Conservation (phyloP, 345 rosid species). For the Murraya paniculata region DNA sequence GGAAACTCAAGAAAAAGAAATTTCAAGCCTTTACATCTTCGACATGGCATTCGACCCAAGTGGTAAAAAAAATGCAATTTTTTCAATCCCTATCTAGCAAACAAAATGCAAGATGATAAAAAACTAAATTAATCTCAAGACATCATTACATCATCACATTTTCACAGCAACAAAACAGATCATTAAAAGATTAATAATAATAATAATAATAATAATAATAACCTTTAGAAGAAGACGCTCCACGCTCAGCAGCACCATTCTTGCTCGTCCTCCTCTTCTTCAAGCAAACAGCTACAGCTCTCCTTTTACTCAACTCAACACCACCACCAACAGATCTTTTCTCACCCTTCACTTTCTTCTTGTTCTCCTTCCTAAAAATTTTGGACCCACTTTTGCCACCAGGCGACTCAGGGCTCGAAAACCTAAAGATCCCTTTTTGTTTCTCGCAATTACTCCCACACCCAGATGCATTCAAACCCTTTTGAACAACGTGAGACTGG, state of each 20-base stretch:
- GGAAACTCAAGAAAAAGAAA: not conserved
- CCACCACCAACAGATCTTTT: conserved; percentile 34
- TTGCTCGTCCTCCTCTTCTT: conserved; percentile 63
- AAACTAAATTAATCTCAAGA: not conserved
- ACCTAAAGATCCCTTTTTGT: conserved; percentile 57
- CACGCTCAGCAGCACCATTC: conserved; percentile 37
- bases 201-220: conserved; percentile 12
- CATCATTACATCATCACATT: not conserved
- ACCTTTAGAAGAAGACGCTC: conserved; percentile 48
- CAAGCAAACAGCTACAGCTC: conserved; percentile 37
- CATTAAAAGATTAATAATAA: conserved; percentile 11
- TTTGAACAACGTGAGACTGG: conserved; percentile 11
- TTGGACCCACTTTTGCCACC: conserved; percentile 21
- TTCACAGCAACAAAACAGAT: conserved; percentile 8
- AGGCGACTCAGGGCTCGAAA: conserved; percentile 64
- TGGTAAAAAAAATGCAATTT: not conserved
- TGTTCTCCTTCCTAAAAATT: conserved; percentile 32
- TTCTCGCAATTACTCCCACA: conserved; percentile 25
- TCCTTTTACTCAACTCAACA: conserved; percentile 26
- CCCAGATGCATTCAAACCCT: conserved; percentile 27
- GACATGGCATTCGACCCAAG: no score
- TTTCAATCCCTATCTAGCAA: not conserved
- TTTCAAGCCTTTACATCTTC: not conserved
- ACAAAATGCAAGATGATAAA: not conserved
- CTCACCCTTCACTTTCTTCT: conserved; percentile 16